Evolutionary conservation across 805 yeast species (phyloP), one percentile per base, ranked within the genome.

Genomic region (Scheffersomyces lignosus): DNA sequence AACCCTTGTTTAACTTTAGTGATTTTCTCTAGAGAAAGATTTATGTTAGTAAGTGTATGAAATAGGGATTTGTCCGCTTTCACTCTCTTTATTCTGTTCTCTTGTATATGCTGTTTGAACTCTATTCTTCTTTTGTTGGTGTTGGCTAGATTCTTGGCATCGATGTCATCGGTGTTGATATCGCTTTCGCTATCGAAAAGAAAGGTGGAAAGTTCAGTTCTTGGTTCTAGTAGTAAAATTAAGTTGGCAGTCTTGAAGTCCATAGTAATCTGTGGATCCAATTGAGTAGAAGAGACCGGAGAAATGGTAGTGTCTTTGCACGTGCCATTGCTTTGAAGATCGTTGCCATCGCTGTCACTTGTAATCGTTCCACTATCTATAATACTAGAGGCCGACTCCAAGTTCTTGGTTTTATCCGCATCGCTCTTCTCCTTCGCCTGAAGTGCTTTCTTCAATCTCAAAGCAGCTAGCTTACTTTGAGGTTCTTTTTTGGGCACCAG

Each of bases 1-100:
- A 87, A 87, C 47, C 79, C 83, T 30, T 69, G 51, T 32, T 71
- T 66, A 2, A 75, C 73, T 57, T 66, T 71, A 45, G 56, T 58
- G 5, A 56, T 40, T 37, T 49, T 53, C 40, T 57, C 70, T 62
- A 46, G 38, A 56, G 56, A 45, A 35, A 58, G 47, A 39, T 58
- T 62, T 28, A 52, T 41, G 75, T 69, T 68, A 69, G 75, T 69
- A 66, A 66, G 51, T 27, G 67, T 62, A 36, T 51, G 47, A 36
- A 57, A 39, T 29, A 40, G 60, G 7, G 64, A 36, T 7, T 48
- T 47, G 31, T 45, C 44, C 16, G 45, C 42, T 42, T 48, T 49
- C 36, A 56, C 51, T 43, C 58, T 44, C 31, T 60, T 60, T 9
- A 34, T 41, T 29, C 44, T 44, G 20, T 43, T 45, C 25, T 43